phyloP scores from a whole-genome alignment of 2,329 filamentous ascomycete genomes.

The Cladophialophora yegresii region DNA sequence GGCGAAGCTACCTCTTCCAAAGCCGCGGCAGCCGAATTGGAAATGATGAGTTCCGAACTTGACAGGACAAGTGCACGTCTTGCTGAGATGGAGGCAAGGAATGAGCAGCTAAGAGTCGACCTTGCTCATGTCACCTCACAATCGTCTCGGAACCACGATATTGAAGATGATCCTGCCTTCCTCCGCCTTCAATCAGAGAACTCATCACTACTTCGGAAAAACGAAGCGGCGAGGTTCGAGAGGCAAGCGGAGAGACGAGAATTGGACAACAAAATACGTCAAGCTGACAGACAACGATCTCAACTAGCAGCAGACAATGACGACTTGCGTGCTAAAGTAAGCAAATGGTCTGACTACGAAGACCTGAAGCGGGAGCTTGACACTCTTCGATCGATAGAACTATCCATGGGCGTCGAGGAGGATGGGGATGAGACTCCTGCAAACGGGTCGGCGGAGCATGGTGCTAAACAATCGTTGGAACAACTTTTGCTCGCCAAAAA shows the following conservation, averaged over 20 bases:
- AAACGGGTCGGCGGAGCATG: slow-evolving; percentile 57
- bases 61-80: slow-evolving; percentile 84
- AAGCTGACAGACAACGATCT: slow-evolving; percentile 75
- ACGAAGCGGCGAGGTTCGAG: slow-evolving; percentile 81
- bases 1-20: slow-evolving; percentile 60
- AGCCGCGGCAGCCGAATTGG: slow-evolving; percentile 84
- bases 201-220: slow-evolving; percentile 81
- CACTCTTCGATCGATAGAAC: slow-evolving; percentile 90
- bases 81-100: slow-evolving; percentile 88
- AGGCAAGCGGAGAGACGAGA: slow-evolving; percentile 77
- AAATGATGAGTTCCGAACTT: slow-evolving; percentile 87
- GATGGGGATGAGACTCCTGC: slow-evolving; percentile 47
- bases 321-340: slow-evolving; percentile 73
- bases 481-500: slow-evolving; percentile 89
- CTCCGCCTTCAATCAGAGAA: slow-evolving; percentile 91
- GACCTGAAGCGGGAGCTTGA: slow-evolving; percentile 95
- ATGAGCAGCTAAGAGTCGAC: slow-evolving; percentile 88
- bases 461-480: slow-evolving; percentile 79
- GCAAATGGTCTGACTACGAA: slow-evolving; percentile 91
- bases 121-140: slow-evolving; percentile 84
- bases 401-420: slow-evolving; percentile 83
- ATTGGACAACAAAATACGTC: slow-evolving; percentile 72
- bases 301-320: slow-evolving; percentile 80
- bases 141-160: slow-evolving; percentile 59
- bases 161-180: slow-evolving; percentile 85